Evolutionary conservation across 176 grass and related monocot species (phyloP).

Genomic region (Thalia dealbata): DNA sequence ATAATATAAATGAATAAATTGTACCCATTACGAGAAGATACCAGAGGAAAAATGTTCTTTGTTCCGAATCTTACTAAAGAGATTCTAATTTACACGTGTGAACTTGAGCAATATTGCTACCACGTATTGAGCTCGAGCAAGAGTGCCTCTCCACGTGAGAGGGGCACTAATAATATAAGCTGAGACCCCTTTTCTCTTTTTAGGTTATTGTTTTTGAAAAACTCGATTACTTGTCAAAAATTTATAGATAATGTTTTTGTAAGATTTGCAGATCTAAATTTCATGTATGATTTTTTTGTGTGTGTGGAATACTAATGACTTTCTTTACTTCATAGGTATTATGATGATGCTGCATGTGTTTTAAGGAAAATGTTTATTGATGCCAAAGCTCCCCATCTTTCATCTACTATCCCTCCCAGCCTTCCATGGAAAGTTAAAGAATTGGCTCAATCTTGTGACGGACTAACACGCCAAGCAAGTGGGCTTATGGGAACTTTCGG

Average conservation of each 20-base stretch:
- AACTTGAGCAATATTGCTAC: no score
- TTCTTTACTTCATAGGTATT: conserved; percentile 50
- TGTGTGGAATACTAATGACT: background rate
- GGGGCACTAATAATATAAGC: no score
- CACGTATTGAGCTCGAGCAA: no score
- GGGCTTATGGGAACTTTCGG: conserved; percentile 56
- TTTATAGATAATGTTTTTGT: background rate
- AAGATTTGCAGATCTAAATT: background rate
- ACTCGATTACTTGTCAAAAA: no score
- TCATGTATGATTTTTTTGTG: background rate
- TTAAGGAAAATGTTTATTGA: conserved; percentile 94
- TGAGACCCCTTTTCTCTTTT: no score
- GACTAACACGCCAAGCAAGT: conserved; percentile 41
- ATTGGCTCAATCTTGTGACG: conserved; percentile 37
- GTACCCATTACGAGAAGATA: no score
- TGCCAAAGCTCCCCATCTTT: conserved; percentile 88
- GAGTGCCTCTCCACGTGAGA: no score
- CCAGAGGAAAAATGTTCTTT: no score
- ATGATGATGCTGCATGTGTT: conserved; percentile 89
- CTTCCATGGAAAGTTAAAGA: conserved; percentile 80
- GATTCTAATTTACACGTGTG: no score
- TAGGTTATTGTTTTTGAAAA: no score
- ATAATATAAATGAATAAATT: no score
- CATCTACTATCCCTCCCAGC: conserved; percentile 65
- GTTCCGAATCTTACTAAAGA: no score